Conservation (phyloP, 176 grass and related monocot species). For the Aechmea fasciata region DNA sequence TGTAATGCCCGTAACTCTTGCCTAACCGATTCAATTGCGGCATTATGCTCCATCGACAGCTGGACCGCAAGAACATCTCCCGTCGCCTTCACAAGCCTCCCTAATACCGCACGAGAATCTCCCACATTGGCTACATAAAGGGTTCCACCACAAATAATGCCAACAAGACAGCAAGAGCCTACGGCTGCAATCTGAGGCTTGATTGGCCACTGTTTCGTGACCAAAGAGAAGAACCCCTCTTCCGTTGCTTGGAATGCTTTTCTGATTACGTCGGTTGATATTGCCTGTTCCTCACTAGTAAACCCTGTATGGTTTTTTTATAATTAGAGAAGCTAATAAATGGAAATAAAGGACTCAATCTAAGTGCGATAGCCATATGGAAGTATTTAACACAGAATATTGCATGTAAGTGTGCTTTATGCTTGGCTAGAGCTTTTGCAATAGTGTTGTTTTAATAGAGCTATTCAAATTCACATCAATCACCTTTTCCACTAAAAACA, state of each 20-base stretch:
- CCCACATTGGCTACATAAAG: slow-evolving; percentile 82
- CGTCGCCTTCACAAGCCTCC: slow-evolving; percentile 67
- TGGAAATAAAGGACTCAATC: slow-evolving; percentile 1
- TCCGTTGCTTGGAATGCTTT: slow-evolving; percentile 95
- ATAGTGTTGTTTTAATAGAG: no score
- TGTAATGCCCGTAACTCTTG: slow-evolving; percentile 79
- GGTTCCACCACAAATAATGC: slow-evolving; percentile 58
- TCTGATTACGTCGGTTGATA: slow-evolving; percentile 74
- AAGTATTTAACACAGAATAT: no score
- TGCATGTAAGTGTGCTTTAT: no score
- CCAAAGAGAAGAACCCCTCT: slow-evolving; percentile 83
- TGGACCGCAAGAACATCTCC: slow-evolving; percentile 81
- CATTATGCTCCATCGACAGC: slow-evolving; percentile 90
- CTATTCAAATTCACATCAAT: no score
- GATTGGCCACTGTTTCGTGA: slow-evolving; percentile 65
- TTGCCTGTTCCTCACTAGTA: slow-evolving; percentile 59
- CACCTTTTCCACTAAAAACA: no score
- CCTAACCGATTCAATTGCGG: slow-evolving; percentile 62
- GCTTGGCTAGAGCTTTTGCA: no score
- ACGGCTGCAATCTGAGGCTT: slow-evolving; percentile 94
- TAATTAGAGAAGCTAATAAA: slow-evolving; percentile 12
- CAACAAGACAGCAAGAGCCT: slow-evolving; percentile 85
- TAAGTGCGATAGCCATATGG: no score
- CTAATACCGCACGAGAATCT: slow-evolving; percentile 78
- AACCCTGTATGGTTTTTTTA: slow-evolving; percentile 37